Percentiles rank a stretch among this genome's conserved stretches.
These are phyloP conservation scores for Cercospora canescens DNA, from an alignment of 2,329 filamentous ascomycete genomes.

Conservation along the genomic window DNA sequence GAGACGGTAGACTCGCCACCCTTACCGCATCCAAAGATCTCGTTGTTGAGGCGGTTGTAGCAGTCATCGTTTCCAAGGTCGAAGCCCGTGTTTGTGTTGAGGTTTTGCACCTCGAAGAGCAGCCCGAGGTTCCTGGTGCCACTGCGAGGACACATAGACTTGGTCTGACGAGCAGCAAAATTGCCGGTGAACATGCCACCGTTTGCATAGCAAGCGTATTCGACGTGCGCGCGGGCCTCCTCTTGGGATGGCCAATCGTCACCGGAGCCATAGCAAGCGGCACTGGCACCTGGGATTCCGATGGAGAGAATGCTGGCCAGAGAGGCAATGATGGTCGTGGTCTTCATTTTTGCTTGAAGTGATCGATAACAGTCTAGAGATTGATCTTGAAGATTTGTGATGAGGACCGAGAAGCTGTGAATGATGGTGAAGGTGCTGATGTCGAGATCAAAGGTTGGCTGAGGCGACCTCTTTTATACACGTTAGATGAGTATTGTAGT, in stretches of 20 bases:
- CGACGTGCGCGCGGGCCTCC: constrained; percentile 10
- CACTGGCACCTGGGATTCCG: background rate
- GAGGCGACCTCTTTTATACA: background rate
- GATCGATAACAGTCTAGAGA: no score
- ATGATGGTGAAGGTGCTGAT: background rate
- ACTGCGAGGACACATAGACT: constrained; percentile 19
- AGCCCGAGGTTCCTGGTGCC: constrained; percentile 3
- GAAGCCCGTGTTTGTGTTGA: constrained; percentile 14
- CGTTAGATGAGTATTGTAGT: background rate
- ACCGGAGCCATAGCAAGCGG: constrained; percentile 12
- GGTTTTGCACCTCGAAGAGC: constrained; percentile 19
- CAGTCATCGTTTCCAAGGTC: constrained; percentile 19
- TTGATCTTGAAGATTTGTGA: background rate
- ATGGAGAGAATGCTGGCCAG: background rate
- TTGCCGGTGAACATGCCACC: constrained; percentile 22
- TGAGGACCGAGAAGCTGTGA: background rate
- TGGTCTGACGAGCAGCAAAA: constrained; percentile 16
- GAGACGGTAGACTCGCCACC: background rate
- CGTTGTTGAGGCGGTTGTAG: constrained; percentile 15
- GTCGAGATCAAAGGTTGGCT: background rate
- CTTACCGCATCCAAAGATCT: constrained; percentile 13
- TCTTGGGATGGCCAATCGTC: constrained; percentile 13
- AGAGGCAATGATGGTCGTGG: background rate
- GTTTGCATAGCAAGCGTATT: constrained; percentile 14
- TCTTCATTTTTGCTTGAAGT: background rate